Conservation (phyloP, 1,139 yeast genomes). For the Magnusiomyces clavatus region DNA sequence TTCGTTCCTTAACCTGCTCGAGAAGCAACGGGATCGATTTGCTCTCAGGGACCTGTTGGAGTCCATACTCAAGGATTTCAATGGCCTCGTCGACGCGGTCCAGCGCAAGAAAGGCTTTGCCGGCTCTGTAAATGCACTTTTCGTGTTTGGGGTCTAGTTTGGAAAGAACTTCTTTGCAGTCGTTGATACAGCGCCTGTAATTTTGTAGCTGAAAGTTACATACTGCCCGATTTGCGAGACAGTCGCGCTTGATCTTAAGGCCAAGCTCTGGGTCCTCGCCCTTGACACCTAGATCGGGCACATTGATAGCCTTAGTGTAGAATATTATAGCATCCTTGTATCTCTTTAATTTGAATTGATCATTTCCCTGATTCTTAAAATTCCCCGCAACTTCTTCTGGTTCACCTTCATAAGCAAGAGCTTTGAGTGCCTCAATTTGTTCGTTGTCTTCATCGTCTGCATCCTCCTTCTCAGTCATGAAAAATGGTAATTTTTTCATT, state of each 20-base stretch:
- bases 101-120: constrained; percentile 67
- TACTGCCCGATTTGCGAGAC: constrained; percentile 80
- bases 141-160: constrained; percentile 57
- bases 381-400: constrained; percentile 87
- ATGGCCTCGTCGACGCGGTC: constrained; percentile 66
- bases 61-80: constrained; percentile 58
- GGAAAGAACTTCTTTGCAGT: constrained; percentile 63
- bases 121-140: constrained; percentile 82
- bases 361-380: constrained; percentile 91
- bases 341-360: constrained; percentile 61
- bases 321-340: constrained; percentile 69
- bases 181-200: constrained; percentile 79
- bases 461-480: constrained; percentile 82
- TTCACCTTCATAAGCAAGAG: constrained; percentile 92
- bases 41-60: constrained; percentile 49
- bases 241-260: constrained; percentile 44
- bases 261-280: constrained; percentile 22
- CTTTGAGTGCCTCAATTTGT: constrained; percentile 78
- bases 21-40: constrained; percentile 36
- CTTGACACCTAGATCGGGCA: constrained; percentile 23
- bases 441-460: constrained; percentile 73
- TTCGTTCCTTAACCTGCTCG: constrained; percentile 30
- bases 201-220: constrained; percentile 74
- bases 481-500: constrained; percentile 79
- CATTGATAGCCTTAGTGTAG: constrained; percentile 74